These are phyloP conservation scores for Pyrus bretschneideri DNA, from an alignment of 306 rosid genomes.

Conservation along the genomic window DNA sequence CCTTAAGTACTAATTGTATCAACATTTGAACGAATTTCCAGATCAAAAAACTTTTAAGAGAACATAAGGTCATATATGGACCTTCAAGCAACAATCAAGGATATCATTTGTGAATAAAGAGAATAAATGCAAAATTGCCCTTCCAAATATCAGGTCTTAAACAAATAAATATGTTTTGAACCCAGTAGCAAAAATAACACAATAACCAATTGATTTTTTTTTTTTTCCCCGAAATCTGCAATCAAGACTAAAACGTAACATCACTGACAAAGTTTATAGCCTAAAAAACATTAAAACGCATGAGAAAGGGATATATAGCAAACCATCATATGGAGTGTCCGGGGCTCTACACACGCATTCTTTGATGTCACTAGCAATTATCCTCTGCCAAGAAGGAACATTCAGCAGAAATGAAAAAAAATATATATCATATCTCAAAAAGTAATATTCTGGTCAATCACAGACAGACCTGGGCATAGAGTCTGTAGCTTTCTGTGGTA, in stretches of 20 bases:
- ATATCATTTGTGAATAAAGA: background rate
- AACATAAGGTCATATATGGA: background rate
- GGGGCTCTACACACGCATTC: constrained; percentile 98
- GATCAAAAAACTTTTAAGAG: background rate
- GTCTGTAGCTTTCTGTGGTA: constrained; percentile 93
- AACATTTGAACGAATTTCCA: background rate
- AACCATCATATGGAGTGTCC: constrained; percentile 98
- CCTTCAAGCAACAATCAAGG: background rate
- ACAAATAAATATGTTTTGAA: background rate
- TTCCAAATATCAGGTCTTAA: background rate
- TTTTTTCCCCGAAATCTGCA: background rate
- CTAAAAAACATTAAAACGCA: constrained; percentile 6
- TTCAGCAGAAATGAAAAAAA: constrained; percentile 14
- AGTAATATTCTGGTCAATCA: constrained; percentile 21
- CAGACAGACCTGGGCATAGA: constrained; percentile 79
- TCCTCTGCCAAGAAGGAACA: constrained; percentile 56
- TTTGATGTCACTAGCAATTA: constrained; percentile 91
- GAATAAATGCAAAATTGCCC: background rate
- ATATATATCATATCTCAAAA: constrained; percentile 5
- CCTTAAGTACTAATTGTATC: background rate
- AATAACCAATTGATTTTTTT: background rate
- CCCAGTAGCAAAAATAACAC: background rate
- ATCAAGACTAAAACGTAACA: background rate
- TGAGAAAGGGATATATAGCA: constrained; percentile 24
- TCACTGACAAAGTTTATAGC: background rate